Evolutionary conservation across 2,329 filamentous ascomycete genomes (phyloP).

Genomic region (Talaromyces sp.): DNA sequence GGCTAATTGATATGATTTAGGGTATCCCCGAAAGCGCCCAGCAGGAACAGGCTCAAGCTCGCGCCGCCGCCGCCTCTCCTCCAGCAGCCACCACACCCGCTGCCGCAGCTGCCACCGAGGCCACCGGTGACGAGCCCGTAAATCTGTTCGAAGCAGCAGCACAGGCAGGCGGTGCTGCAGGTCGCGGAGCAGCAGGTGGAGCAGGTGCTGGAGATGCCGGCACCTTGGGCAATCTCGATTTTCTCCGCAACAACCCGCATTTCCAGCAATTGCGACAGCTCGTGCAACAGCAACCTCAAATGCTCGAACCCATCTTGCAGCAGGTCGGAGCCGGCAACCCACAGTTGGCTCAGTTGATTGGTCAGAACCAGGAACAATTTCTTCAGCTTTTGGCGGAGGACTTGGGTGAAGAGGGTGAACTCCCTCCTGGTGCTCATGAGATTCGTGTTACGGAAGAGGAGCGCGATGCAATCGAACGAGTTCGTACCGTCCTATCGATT

Average conservation of each 20-base stretch:
- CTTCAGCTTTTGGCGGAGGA: slow-evolving; percentile 86
- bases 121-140: slow-evolving; percentile 61
- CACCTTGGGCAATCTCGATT: slow-evolving; percentile 79
- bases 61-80: slow-evolving; percentile 41
- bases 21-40: slow-evolving; percentile 86
- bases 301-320: slow-evolving; percentile 97
- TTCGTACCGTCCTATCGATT: slow-evolving; percentile 48
- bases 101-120: slow-evolving; percentile 38
- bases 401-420: slow-evolving; percentile 69
- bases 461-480: slow-evolving; percentile 92
- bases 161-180: slow-evolving; percentile 60
- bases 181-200: slow-evolving; percentile 33
- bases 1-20: slow-evolving; percentile 46
- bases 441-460: slow-evolving; percentile 95
- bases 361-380: slow-evolving; percentile 89
- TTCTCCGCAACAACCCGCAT: slow-evolving; percentile 90
- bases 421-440: slow-evolving; percentile 83
- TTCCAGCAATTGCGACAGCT: slow-evolving; percentile 97
- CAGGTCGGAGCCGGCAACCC: slow-evolving; percentile 95
- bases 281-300: slow-evolving; percentile 94
- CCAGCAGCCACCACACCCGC: slow-evolving; percentile 32
- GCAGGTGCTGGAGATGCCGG: slow-evolving; percentile 51
- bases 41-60: slow-evolving; percentile 63
- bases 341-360: slow-evolving; percentile 87
- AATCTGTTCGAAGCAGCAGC: slow-evolving; percentile 94